A percentile compares a stretch with the other conserved stretches of the same genome.
Conservation (phyloP, 164 flowering plant genomes). For the Nymphaea thermarum region DNA sequence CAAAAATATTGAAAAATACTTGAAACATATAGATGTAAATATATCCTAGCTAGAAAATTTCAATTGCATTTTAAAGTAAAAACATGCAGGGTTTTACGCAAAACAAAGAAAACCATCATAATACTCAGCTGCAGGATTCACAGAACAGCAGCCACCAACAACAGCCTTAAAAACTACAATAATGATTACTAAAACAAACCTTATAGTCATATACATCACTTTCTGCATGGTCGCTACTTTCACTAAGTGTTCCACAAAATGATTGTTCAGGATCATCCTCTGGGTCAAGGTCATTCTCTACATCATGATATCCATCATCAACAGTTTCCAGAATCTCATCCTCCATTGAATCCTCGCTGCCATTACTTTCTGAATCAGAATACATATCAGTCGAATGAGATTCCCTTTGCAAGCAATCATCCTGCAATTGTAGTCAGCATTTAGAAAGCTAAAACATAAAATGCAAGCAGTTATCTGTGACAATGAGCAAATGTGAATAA, state of each 20-base stretch:
- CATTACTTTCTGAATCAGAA: conserved; percentile 71
- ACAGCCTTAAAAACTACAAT: background rate
- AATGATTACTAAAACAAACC: conserved; percentile 14
- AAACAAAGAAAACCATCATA: no score
- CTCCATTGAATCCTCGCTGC: conserved; percentile 56
- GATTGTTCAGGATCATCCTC: conserved; percentile 16
- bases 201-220: conserved; percentile 25
- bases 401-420: conserved; percentile 39
- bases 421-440: conserved; percentile 6
- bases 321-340: conserved; percentile 34
- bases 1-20: no score
- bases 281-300: conserved; percentile 49
- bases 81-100: no score
- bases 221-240: conserved; percentile 23
- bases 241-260: conserved; percentile 36
- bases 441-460: no score
- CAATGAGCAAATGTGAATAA: background rate
- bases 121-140: background rate
- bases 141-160: background rate
- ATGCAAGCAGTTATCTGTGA: no score
- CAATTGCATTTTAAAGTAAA: no score
- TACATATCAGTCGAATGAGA: conserved; percentile 43
- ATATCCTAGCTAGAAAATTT: no score
- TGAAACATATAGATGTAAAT: no score
- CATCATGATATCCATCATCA: conserved; percentile 46